phyloP scores from a whole-genome alignment of 176 grass and related monocot species.

The Olyra latifolia region DNA sequence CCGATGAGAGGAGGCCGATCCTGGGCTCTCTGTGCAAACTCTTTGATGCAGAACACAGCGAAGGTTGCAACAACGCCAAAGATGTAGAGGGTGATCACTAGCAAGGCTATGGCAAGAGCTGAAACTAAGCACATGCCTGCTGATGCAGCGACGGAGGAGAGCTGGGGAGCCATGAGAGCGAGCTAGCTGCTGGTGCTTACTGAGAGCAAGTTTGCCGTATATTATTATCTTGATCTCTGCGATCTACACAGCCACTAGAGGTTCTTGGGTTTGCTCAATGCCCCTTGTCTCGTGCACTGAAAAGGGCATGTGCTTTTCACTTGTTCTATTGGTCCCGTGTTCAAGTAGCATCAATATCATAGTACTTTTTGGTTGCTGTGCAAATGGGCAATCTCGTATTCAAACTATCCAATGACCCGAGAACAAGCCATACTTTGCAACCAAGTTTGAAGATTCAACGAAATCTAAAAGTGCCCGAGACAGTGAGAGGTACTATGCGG shows the following conservation, averaged over 20 bases:
- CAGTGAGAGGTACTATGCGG: too few species aligned
- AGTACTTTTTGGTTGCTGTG: not conserved
- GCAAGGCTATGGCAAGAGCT: slow-evolving; percentile 13
- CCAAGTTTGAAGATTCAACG: not conserved
- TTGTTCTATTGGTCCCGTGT: too few species aligned
- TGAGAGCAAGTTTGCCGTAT: not conserved
- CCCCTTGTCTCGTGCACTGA: too few species aligned
- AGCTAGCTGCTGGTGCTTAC: not conserved
- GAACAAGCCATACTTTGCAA: not conserved
- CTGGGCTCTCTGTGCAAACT: slow-evolving; percentile 10
- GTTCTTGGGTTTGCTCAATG: not conserved
- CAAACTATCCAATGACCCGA: not conserved
- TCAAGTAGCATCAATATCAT: too few species aligned
- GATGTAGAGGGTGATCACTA: slow-evolving; percentile 35
- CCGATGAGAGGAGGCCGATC: slow-evolving; percentile 44
- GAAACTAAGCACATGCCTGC: slow-evolving; percentile 27
- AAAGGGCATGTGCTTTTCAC: too few species aligned
- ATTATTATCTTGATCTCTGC: not conserved
- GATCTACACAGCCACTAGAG: not conserved
- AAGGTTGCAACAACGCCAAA: slow-evolving; percentile 34
- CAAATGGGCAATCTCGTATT: not conserved
- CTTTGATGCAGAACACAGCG: slow-evolving; percentile 23
- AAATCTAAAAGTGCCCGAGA: not conserved
- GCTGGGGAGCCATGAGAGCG: slow-evolving; percentile 27
- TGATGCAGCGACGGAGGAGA: not conserved